These are phyloP conservation scores for Kokia cookei DNA, from an alignment of 441 rosid genomes.

Conservation along the genomic window DNA sequence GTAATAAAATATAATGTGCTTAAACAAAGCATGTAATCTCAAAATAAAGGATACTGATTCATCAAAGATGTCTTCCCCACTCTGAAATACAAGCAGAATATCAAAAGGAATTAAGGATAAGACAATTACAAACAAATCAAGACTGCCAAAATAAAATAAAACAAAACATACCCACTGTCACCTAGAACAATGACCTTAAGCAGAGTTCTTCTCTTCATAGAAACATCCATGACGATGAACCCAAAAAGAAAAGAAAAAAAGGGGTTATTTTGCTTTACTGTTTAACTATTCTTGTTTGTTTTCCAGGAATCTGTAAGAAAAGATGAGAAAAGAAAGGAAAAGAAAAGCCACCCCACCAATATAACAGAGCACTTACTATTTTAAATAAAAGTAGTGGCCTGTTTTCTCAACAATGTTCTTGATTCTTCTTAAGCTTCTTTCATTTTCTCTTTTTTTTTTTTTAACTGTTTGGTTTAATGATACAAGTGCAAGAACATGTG, in stretches of 20 bases:
- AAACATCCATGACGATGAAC: slow-evolving; percentile 20
- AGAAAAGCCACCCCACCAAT: background rate
- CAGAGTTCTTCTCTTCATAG: slow-evolving; percentile 54
- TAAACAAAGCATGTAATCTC: too few species aligned
- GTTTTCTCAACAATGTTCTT: slow-evolving; percentile 18
- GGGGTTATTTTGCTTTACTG: background rate
- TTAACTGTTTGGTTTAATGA: slow-evolving; percentile 10
- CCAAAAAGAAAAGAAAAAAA: background rate
- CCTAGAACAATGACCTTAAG: slow-evolving; percentile 66
- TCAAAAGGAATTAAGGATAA: background rate
- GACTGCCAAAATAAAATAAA: background rate
- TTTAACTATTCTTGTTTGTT: background rate
- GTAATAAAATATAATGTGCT: background rate
- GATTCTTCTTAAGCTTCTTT: slow-evolving; percentile 24
- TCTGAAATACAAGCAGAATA: background rate
- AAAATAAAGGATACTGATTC: background rate
- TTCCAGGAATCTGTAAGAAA: background rate
- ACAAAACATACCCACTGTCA: slow-evolving; percentile 45
- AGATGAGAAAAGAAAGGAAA: background rate
- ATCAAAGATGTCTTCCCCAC: background rate
- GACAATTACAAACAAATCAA: background rate
- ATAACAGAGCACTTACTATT: background rate
- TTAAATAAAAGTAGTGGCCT: background rate
- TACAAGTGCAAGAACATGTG: slow-evolving; percentile 41
- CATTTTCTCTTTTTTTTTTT: background rate